A percentile compares a stretch with the other conserved stretches of the same genome.
These are phyloP conservation scores for Ceratonia siliqua DNA, from an alignment of 306 rosid species.

Conservation along the genomic window DNA sequence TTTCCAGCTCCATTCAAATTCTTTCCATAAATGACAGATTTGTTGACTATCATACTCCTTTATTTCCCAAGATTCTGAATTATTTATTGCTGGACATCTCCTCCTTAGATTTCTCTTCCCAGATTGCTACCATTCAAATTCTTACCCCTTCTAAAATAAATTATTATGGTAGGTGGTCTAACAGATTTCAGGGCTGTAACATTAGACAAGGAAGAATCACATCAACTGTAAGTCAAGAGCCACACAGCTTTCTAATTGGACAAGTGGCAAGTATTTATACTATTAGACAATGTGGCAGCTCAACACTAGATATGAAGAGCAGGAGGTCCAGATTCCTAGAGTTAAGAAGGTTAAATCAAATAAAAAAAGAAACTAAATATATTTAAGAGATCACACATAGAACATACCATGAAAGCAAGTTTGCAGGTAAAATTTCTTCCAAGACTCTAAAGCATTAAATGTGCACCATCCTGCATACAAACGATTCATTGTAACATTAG, in stretches of 20 bases:
- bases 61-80: too few species aligned
- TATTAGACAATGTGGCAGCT: background rate
- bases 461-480: slow-evolving; percentile 30
- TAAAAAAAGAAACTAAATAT: background rate
- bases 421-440: slow-evolving; percentile 7
- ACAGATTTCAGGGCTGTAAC: too few species aligned
- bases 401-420: slow-evolving; percentile 42
- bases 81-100: too few species aligned
- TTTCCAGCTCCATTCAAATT: too few species aligned
- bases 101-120: too few species aligned
- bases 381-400: background rate
- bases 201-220: slow-evolving; percentile 13
- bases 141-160: too few species aligned
- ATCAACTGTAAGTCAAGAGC: background rate
- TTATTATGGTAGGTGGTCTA: too few species aligned
- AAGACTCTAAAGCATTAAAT: slow-evolving; percentile 28
- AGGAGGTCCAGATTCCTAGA: background rate
- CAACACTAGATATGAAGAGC: background rate
- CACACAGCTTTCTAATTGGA: background rate
- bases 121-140: too few species aligned
- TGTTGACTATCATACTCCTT: too few species aligned
- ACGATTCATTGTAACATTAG: background rate
- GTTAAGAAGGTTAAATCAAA: background rate
- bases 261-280: background rate
- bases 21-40: too few species aligned